Percentiles rank a stretch among this genome's conserved stretches.
Evolutionary conservation across 2,329 filamentous ascomycete genomes (phyloP).

Genomic region (Colletotrichum scovillei): DNA sequence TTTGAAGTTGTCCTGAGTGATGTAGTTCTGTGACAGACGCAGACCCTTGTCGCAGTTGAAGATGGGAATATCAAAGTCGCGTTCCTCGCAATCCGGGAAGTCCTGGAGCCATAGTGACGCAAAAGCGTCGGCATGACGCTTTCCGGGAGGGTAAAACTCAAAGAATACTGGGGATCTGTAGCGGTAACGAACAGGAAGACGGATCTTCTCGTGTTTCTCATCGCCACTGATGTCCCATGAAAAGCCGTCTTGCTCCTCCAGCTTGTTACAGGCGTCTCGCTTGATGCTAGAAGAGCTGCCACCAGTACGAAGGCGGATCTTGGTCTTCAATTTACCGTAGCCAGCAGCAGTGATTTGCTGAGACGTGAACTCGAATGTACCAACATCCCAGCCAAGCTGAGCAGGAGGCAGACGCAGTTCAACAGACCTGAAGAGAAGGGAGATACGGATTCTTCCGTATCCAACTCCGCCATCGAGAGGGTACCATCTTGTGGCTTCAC

Average conservation of each 20-base stretch:
- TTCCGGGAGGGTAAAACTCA: slow-evolving; percentile 79
- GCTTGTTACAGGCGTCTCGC: slow-evolving; percentile 69
- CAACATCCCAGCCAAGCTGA: slow-evolving; percentile 94
- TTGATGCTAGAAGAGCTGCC: slow-evolving; percentile 81
- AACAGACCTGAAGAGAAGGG: slow-evolving; percentile 88
- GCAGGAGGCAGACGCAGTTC: slow-evolving; percentile 86
- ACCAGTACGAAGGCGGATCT: slow-evolving; percentile 84
- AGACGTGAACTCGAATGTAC: slow-evolving; percentile 89
- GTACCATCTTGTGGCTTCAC: slow-evolving; percentile 91
- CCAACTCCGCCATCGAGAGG: slow-evolving; percentile 95
- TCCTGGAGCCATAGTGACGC: slow-evolving; percentile 89
- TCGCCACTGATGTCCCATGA: slow-evolving; percentile 60
- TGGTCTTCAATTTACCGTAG: slow-evolving; percentile 76
- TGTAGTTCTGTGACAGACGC: slow-evolving; percentile 90
- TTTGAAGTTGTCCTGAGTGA: slow-evolving; percentile 81
- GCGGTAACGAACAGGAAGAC: slow-evolving; percentile 88
- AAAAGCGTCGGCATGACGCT: slow-evolving; percentile 78
- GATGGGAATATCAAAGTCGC: slow-evolving; percentile 86
- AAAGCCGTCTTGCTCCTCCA: slow-evolving; percentile 66
- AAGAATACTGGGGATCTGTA: slow-evolving; percentile 92
- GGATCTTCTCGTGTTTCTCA: slow-evolving; percentile 60
- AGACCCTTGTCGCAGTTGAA: slow-evolving; percentile 83
- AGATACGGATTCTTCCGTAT: slow-evolving; percentile 90
- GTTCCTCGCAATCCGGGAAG: slow-evolving; percentile 82
- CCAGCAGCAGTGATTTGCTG: slow-evolving; percentile 74